Conservation (phyloP, 2,329 filamentous ascomycete genomes). For the Talaromyces piceae region DNA sequence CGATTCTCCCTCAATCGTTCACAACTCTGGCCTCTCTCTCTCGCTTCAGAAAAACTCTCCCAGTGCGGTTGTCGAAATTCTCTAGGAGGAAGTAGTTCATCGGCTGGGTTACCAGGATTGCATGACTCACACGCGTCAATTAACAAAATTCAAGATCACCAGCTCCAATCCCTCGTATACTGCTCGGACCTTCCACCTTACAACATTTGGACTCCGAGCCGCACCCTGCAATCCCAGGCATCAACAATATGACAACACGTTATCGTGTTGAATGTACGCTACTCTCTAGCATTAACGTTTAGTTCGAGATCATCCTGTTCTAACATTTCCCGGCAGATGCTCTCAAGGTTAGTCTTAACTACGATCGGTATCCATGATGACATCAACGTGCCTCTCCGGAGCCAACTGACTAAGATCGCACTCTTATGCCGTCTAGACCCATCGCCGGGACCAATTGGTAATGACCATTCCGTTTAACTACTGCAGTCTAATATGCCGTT, state of each 20-base stretch:
- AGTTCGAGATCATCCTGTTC: neutral
- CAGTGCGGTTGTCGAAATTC: too few relatives aligned
- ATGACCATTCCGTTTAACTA: neutral
- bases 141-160: too few relatives aligned
- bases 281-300: conserved; percentile 2
- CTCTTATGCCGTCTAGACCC: conserved; percentile 54
- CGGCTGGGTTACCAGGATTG: too few relatives aligned
- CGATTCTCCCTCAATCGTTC: neutral
- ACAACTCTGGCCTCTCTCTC: neutral
- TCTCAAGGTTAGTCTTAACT: conserved; percentile 46
- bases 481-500: neutral
- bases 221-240: neutral
- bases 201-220: neutral
- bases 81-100: too few relatives aligned
- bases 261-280: conserved; percentile 60
- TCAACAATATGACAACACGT: conserved; percentile 36
- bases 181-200: neutral
- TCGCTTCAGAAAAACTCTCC: too few relatives aligned
- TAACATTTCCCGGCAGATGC: conserved; percentile 44
- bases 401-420: neutral
- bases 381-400: neutral
- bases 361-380: neutral
- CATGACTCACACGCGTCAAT: too few relatives aligned
- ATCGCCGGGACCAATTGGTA: conserved; percentile 84
- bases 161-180: neutral